phyloP scores from a whole-genome alignment of 306 rosid species.

The Calophaca sinica region DNA sequence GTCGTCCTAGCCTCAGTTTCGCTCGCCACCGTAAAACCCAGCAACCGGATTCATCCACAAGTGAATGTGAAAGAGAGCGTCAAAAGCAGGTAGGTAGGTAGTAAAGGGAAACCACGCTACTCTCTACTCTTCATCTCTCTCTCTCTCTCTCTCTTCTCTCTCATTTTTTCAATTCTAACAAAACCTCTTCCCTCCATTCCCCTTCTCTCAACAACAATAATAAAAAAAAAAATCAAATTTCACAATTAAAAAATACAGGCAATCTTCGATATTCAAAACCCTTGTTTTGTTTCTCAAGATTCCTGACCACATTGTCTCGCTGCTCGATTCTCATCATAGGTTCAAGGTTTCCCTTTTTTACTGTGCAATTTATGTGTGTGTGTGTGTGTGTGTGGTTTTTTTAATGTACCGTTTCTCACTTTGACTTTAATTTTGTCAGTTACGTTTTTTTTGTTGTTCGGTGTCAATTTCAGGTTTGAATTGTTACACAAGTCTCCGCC shows the following conservation, averaged over 20 bases:
- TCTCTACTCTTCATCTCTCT: not conserved
- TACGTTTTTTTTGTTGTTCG: not conserved
- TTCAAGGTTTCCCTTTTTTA: not conserved
- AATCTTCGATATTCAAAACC: not conserved
- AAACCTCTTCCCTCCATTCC: not conserved
- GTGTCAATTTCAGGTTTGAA: not conserved
- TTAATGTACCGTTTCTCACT: not conserved
- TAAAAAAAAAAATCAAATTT: too few species aligned
- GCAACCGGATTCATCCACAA: not conserved
- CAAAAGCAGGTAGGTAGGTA: not conserved
- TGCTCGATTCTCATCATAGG: conserved; percentile 21
- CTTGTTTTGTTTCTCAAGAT: conserved; percentile 4
- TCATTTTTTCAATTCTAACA: too few species aligned
- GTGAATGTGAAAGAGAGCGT: not conserved
- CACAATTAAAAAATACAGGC: not conserved
- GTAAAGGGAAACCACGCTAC: not conserved
- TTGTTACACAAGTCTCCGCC: not conserved
- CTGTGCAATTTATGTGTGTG: not conserved
- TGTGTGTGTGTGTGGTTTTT: not conserved
- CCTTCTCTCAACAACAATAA: not conserved
- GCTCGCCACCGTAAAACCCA: conserved; percentile 25
- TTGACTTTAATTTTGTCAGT: not conserved
- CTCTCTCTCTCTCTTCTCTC: not conserved
- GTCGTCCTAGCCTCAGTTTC: not conserved
- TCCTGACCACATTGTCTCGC: conserved; percentile 5